phyloP scores from a whole-genome alignment of 345 rosid species.

The Citropsis articulata region DNA sequence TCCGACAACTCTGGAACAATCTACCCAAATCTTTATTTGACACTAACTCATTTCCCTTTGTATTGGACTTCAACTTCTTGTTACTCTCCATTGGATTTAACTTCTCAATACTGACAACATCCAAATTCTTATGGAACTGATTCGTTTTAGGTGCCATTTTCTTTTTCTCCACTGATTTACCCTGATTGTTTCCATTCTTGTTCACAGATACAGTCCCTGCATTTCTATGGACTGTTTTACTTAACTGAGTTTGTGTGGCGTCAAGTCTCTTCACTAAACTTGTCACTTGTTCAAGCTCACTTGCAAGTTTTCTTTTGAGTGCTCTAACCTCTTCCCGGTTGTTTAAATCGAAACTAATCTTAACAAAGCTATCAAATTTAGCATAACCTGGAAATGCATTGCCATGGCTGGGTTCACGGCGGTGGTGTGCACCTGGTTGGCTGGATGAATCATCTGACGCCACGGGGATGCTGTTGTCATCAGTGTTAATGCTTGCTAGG shows the following conservation, averaged over 20 bases:
- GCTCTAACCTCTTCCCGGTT: slow-evolving; percentile 36
- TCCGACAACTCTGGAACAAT: slow-evolving; percentile 51
- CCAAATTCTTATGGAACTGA: slow-evolving; percentile 25
- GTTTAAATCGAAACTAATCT: slow-evolving; percentile 34
- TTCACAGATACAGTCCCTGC: slow-evolving; percentile 21
- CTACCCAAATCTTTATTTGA: slow-evolving; percentile 39
- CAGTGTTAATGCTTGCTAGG: slow-evolving; percentile 14
- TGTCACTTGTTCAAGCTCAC: slow-evolving; percentile 61
- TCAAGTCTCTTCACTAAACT: slow-evolving; percentile 43
- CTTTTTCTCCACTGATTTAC: slow-evolving; percentile 29
- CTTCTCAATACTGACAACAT: slow-evolving; percentile 27
- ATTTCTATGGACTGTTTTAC: slow-evolving; percentile 10
- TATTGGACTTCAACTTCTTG: slow-evolving; percentile 41
- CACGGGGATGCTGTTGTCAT: slow-evolving; percentile 21
- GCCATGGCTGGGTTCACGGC: slow-evolving; percentile 17
- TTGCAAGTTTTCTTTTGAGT: slow-evolving; percentile 46
- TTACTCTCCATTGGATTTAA: slow-evolving; percentile 26
- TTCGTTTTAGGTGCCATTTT: slow-evolving; percentile 32
- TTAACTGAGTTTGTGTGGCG: slow-evolving; percentile 23
- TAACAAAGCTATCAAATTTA: slow-evolving; percentile 35
- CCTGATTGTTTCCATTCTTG: slow-evolving; percentile 20
- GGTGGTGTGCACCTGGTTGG: slow-evolving; percentile 17
- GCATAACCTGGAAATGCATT: slow-evolving; percentile 38
- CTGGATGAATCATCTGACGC: slow-evolving; percentile 48
- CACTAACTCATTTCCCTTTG: slow-evolving; percentile 19